A percentile compares a stretch with the other conserved stretches of the same genome.
These are phyloP conservation scores for Oxytropis ochrocephala DNA, from an alignment of 306 rosid species.

Conservation along the genomic window DNA sequence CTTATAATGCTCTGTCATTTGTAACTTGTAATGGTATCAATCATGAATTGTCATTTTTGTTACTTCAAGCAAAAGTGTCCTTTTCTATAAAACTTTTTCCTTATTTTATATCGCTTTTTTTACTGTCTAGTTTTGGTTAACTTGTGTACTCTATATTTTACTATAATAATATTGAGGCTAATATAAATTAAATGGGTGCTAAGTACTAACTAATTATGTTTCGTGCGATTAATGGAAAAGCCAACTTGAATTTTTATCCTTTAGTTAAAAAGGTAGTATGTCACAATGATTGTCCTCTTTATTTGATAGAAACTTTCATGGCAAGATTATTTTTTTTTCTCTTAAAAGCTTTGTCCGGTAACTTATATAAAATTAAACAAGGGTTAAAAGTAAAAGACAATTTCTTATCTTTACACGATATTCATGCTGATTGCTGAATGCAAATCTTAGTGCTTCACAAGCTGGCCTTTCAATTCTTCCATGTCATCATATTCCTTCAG, in stretches of 20 bases:
- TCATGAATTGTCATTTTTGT: slow-evolving; percentile 18
- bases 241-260: background rate
- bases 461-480: slow-evolving; percentile 3
- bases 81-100: slow-evolving; percentile 21
- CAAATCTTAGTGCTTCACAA: background rate
- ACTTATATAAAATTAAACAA: slow-evolving; percentile 3
- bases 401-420: background rate
- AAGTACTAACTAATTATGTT: background rate
- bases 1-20: slow-evolving; percentile 26
- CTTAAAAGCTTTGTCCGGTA: background rate
- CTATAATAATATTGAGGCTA: background rate
- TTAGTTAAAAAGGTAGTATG: slow-evolving; percentile 15
- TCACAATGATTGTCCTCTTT: slow-evolving; percentile 27
- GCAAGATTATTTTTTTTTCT: slow-evolving; percentile 30
- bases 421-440: background rate
- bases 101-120: background rate
- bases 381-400: background rate
- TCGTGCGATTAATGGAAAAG: slow-evolving; percentile 4
- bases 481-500: slow-evolving; percentile 5
- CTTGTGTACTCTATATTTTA: background rate
- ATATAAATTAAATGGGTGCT: slow-evolving; percentile 3
- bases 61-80: slow-evolving; percentile 34
- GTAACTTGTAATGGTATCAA: slow-evolving; percentile 19
- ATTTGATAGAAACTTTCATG: slow-evolving; percentile 27
- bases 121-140: background rate